Evolutionary conservation across 78 protist genomes (phyloP).

Genomic region (Dictyostelium citrinum): DNA sequence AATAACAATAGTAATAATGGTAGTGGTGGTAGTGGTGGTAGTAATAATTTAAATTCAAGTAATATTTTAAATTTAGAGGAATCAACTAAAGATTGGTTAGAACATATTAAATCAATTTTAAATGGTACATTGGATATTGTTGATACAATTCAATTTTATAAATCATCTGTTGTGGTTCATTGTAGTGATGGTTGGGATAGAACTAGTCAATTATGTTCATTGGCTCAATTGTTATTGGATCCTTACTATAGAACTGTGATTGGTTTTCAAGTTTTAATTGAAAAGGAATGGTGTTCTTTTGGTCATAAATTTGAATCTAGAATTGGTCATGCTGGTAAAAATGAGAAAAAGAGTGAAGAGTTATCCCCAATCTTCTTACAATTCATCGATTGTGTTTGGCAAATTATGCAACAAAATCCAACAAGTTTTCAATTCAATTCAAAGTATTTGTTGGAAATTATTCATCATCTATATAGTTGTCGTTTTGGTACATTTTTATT

Average conservation of each 20-base stretch:
- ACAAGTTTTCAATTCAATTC: conserved; percentile 63
- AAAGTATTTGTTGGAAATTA: conserved; percentile 29
- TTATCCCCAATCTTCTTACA: conserved; percentile 94
- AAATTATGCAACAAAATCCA: conserved; percentile 60
- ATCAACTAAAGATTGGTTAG: conserved; percentile 46
- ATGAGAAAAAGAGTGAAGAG: conserved; percentile 35
- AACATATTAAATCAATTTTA: conserved; percentile 55
- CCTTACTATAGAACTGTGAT: conserved; percentile 90
- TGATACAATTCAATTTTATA: conserved; percentile 2
- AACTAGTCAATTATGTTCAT: conserved; percentile 87
- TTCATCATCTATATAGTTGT: conserved; percentile 64
- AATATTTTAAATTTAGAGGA: conserved; percentile 5
- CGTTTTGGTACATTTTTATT: conserved; percentile 81
- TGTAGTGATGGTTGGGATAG: conserved; percentile 98
- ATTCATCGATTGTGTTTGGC: conserved; percentile 94
- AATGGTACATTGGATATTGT: conserved; percentile 59
- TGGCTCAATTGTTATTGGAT: conserved; percentile 88
- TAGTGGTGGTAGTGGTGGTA: not conserved
- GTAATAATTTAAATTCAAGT: not conserved
- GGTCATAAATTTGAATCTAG: conserved; percentile 91
- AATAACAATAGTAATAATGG: not conserved
- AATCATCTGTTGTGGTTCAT: conserved; percentile 88
- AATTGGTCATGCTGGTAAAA: conserved; percentile 54
- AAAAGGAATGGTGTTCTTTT: conserved; percentile 86
- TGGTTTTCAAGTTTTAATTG: conserved; percentile 91